These are phyloP conservation scores for Salix brachista DNA, from an alignment of 345 rosid genomes.

Conservation along the genomic window DNA sequence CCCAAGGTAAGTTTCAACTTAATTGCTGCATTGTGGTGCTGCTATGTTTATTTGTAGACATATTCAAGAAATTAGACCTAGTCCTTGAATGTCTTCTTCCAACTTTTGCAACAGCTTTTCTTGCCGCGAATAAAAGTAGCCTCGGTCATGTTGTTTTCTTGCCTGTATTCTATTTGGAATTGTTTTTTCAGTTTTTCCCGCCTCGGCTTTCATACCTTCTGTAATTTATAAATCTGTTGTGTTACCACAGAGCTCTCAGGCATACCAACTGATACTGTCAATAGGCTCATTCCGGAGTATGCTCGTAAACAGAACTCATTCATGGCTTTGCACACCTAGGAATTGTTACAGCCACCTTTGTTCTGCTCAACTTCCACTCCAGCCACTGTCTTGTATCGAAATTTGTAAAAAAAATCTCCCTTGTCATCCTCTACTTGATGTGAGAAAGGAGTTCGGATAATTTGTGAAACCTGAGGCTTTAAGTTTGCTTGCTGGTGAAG, in stretches of 20 bases:
- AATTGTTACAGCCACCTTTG: background rate
- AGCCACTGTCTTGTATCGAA: constrained; percentile 2
- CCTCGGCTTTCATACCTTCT: background rate
- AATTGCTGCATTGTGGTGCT: background rate
- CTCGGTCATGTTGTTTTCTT: background rate
- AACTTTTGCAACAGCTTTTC: background rate
- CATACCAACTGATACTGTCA: constrained; percentile 56
- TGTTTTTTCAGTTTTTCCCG: background rate
- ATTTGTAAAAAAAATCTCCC: constrained; percentile 16
- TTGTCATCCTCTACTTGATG: background rate
- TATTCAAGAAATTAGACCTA: background rate
- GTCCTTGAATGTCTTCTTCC: background rate
- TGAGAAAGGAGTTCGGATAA: constrained; percentile 12
- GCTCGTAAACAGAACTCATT: constrained; percentile 87
- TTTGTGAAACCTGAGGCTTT: constrained; percentile 26
- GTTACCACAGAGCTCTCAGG: constrained; percentile 62
- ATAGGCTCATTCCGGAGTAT: constrained; percentile 75
- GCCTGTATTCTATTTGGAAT: background rate
- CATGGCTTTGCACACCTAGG: constrained; percentile 75
- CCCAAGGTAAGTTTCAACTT: constrained; percentile 38
- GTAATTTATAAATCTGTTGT: background rate
- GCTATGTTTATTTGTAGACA: background rate
- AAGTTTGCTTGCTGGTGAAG: constrained; percentile 21
- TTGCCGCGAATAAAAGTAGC: background rate
- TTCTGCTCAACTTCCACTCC: background rate